Conservation (phyloP, 805 yeast species). For the Isabelozyma gotoi region DNA sequence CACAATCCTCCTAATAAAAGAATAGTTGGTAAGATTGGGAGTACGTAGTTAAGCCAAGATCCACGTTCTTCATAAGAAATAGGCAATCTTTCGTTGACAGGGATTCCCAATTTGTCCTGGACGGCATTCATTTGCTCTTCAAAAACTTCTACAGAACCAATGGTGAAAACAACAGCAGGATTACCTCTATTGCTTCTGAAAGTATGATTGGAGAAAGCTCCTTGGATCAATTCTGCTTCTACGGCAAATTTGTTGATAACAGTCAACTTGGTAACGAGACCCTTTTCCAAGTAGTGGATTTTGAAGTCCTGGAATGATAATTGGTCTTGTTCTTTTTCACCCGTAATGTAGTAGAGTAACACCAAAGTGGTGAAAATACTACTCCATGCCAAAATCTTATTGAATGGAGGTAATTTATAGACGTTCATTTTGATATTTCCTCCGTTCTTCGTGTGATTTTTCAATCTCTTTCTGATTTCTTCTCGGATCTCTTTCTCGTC, state of each 20-base stretch:
- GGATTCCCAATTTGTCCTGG: conserved; percentile 69
- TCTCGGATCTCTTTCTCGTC: conserved; percentile 36
- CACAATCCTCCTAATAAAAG: conserved; percentile 77
- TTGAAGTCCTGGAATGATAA: conserved; percentile 80
- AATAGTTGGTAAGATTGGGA: conserved; percentile 79
- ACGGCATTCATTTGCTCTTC: conserved; percentile 78
- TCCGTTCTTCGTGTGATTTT: conserved; percentile 26
- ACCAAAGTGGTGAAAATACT: conserved; percentile 3
- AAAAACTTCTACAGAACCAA: conserved; percentile 82
- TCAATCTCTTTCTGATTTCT: conserved; percentile 29
- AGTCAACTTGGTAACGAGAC: conserved; percentile 68
- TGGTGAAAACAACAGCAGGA: conserved; percentile 68
- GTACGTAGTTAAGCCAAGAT: conserved; percentile 57
- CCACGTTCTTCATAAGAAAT: conserved; percentile 71
- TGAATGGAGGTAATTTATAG: conserved; percentile 14
- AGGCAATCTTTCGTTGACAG: conserved; percentile 72
- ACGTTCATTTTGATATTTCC: conserved; percentile 29
- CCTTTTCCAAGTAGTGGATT: conserved; percentile 71
- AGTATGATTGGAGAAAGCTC: conserved; percentile 43
- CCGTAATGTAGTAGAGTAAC: conserved; percentile 2
- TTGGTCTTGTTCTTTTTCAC: conserved; percentile 21
- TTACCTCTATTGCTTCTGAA: conserved; percentile 34
- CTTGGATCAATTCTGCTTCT: conserved; percentile 59
- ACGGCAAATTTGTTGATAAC: conserved; percentile 76
- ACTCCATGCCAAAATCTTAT: conserved; percentile 9